These are phyloP conservation scores for Suillus subalutaceus DNA, from an alignment of 768 basidiomycete genomes.

Conservation along the genomic window DNA sequence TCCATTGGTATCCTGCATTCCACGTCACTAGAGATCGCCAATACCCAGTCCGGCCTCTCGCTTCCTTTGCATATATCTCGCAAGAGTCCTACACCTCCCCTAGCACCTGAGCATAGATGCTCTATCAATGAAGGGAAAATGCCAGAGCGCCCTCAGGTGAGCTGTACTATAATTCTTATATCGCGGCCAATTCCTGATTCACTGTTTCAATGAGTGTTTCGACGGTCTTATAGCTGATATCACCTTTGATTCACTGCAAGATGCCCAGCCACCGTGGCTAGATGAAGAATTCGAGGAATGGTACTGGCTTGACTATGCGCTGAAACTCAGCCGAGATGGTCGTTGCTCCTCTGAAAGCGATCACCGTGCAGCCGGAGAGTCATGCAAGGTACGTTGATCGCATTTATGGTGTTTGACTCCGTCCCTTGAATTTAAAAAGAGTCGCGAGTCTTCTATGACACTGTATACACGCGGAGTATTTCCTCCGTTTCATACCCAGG, in stretches of 20 bases:
- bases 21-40: background rate
- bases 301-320: conserved; percentile 47
- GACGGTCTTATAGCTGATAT: conserved; percentile 26
- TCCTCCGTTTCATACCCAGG: background rate
- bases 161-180: background rate
- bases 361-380: conserved; percentile 34
- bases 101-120: background rate
- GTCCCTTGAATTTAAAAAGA: background rate
- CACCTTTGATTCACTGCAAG: conserved; percentile 6
- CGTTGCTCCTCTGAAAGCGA: conserved; percentile 29
- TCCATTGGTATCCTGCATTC: background rate
- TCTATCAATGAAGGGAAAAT: background rate
- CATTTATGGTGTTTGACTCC: background rate
- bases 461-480: background rate
- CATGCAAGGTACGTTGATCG: conserved; percentile 37
- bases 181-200: conserved; percentile 1
- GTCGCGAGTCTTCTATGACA: background rate
- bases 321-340: conserved; percentile 44
- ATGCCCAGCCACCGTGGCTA: background rate
- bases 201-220: conserved; percentile 16
- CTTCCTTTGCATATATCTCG: background rate
- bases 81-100: background rate
- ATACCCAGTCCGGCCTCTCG: background rate
- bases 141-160: background rate
- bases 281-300: conserved; percentile 34